Evolutionary conservation across 441 rosid genomes (phyloP), one percentile per base, ranked within the genome.

Genomic region (Flueggea neowawraea): DNA sequence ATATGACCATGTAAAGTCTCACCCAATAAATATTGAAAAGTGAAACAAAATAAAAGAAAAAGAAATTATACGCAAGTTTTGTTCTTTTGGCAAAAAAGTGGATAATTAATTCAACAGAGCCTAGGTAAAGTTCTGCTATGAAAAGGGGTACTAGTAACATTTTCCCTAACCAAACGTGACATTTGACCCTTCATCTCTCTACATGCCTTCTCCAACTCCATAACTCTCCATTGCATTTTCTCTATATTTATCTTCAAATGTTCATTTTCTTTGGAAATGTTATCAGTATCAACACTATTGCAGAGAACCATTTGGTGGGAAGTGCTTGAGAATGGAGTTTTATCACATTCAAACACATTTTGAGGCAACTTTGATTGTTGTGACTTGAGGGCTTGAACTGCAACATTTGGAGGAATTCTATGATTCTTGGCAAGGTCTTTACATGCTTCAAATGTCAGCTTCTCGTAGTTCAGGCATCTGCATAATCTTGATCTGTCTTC

Each of bases 391-490:
- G 95, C 95, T 63, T 85, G 71, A 39, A 90, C 73, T 16, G 96
- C 73, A 28, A 80, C 56, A 57, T 70, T 74, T 54, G 96, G 96
- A 15, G 96, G 89, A 65, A 87, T 85, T 72, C 82, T 87, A 2
- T 90, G 96, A 56, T 84, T 90, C 75, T 80, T 87, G 1, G 92
- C 92, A 22, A 90, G 80, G 48, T 90, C 85, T 72, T 87, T 90
- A 55, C 95, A 82, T 41, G 84, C 78, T 69, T 80, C 94, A 10
- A 90, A 53, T 59, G 84, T 82, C 16, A 90, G 78, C 66, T 87
- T 90, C 80, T 77, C 69, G 71, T 76, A 87, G 72, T 84, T 82
- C 1, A 90, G 76, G 69, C 96, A 90, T 61, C 79, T 57, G 63
- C 91, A 90, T 50, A 90, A 57, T 65, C 71, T 80, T 58, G 91